These are phyloP conservation scores for Leccinum truebloodii DNA, from an alignment of 768 basidiomycete species.

Conservation along the genomic window DNA sequence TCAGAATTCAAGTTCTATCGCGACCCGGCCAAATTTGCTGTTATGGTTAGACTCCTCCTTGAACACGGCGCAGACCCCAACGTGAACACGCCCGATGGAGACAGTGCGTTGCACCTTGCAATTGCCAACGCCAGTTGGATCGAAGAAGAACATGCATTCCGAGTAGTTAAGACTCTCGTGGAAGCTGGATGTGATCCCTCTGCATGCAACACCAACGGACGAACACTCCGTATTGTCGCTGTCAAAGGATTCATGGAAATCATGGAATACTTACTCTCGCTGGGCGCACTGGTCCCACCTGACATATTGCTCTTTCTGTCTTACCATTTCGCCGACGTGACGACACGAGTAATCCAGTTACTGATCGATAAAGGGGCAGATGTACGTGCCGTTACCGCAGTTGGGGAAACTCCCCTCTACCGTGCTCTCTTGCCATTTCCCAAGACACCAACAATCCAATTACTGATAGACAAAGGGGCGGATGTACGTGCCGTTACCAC, in stretches of 20 bases:
- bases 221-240: background rate
- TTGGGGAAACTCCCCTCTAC: no score
- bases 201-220: background rate
- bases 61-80: background rate
- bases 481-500: no score
- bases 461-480: no score
- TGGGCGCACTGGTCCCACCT: background rate
- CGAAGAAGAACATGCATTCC: background rate
- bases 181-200: background rate
- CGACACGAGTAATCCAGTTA: background rate
- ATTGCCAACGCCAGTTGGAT: no score
- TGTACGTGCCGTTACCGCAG: background rate
- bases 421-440: no score
- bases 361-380: background rate
- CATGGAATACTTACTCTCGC: background rate
- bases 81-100: background rate
- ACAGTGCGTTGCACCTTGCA: background rate
- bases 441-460: no score
- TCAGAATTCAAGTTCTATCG: no score
- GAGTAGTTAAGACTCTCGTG: background rate
- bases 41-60: background rate
- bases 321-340: fast-evolving
- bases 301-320: background rate
- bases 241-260: background rate
- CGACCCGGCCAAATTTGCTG: no score